Base-by-base conservation (phyloP, 495 filamentous ascomycete species). In the Hypomontagnella monticulosa region DNA sequence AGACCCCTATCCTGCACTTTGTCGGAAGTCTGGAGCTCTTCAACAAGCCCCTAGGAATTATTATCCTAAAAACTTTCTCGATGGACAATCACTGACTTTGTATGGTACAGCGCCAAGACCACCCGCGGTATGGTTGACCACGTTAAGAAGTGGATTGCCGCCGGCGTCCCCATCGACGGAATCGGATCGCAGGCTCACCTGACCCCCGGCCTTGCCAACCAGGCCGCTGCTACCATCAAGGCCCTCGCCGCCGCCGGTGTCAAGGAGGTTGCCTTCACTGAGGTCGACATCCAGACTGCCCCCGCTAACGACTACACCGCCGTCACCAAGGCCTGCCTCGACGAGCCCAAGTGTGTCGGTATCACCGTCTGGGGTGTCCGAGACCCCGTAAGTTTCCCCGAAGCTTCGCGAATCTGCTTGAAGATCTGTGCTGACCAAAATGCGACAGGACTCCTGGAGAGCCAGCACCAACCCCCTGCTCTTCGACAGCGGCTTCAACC, bases 281-380 rank as follows among this genome's bases (percentile, higher is more conserved):
- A 91, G 69, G 79, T 89, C 49, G 87, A 90, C 56, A 89, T 92
- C 73, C 82, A 82, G 53, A 80, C 79, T 49, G 87, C 83, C 8
- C 78, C 81, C 37, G 61, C 80, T 15, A 75, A 75, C 27, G 89
- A 92, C 75, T 93, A 90, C 70, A 78, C 83, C 23, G 80, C 84
- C 42, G 82, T 88, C 42, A 82, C 84, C 61, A 84, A 88, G 15
- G 88, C 87, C 27, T 92, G 89, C 67, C 70, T 90, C 38, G 76
- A 80, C 58, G 80, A 87, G 69, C 60, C 79, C 8, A 88, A 87
- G 73, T 92, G 90, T 72, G 83, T 91, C 16, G 89, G 89, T 57
- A 86, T 93, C 65, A 91, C 89, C 14, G 88, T 89, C 33, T 93
- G 90, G 90, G 89, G 89, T 71, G 86, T 93, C 5, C 79, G 85